Base-by-base conservation (phyloP, 2,329 filamentous ascomycete species). In the Claviceps sorghi region DNA sequence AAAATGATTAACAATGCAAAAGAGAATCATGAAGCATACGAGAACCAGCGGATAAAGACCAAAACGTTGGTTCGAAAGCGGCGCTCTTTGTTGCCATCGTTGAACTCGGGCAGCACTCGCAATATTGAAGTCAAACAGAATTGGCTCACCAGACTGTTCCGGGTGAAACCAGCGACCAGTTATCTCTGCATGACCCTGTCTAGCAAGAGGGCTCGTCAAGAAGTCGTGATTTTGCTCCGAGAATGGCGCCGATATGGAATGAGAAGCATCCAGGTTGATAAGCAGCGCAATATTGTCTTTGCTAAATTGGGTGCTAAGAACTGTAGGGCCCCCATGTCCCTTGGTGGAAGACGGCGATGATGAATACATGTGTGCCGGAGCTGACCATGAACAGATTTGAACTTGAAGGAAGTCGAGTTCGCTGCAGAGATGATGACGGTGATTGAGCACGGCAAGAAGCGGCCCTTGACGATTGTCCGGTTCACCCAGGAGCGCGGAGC, bases 401-500 rank as follows among this genome's bases (percentile, higher is more conserved):
- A 84, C 56, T 79, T 96, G 64, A 93, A 90, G 63, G 84, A 88
- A 52, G 89, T 96, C n/a, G 78, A 84, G 15, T 90, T 97, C 67
- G 85, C 88, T 17, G 82, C 83, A 40, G 88, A 96, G 65, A 78
- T 96, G 55, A 94, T 94, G 71, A 88, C 85, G 1, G 84, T 95
- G 40, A 84, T 95, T 56, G 87, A 95, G 69, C 86, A 93, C 62
- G 87, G 87, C 48, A 83, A 80, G 60, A 83, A 81, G 57, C 82
- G 80, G 46, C 83, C 83, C 47, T 76, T 96, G 51, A 86, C 84
- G 65, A 82, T 96, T 57, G 81, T 87, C 32, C 84, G 88, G 38
- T 88, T 96, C 65, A 91, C 86, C 1, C 90, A 96, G 63, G 88
- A 93, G 63, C 83, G 83, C 53, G 93, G 91, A n/a, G 90, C 91